These are phyloP conservation scores for Nicotiana obtusifolia DNA, from an alignment of 257 asterid species.

Conservation along the genomic window DNA sequence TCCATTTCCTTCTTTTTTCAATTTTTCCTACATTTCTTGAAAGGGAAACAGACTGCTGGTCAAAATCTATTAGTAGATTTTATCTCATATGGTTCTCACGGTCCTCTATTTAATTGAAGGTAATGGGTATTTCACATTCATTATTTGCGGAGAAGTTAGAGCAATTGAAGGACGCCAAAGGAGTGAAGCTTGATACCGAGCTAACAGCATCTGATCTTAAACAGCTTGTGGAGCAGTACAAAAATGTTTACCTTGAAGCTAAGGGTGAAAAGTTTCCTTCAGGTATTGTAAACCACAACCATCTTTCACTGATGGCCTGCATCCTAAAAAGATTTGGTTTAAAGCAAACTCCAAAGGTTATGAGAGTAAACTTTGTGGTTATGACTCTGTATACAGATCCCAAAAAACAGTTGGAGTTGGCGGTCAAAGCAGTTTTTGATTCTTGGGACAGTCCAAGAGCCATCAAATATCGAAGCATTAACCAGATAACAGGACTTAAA, in stretches of 20 bases:
- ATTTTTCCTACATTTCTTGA: not conserved
- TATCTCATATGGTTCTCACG: not conserved
- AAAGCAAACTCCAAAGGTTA: not conserved
- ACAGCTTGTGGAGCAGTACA: constrained; percentile 81
- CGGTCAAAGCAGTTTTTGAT: constrained; percentile 80
- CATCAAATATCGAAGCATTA: constrained; percentile 68
- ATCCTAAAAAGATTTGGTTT: not conserved
- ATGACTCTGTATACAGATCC: constrained; percentile 46
- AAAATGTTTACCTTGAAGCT: constrained; percentile 64
- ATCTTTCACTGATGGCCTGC: not conserved
- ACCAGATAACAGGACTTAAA: constrained; percentile 78
- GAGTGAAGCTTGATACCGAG: constrained; percentile 67
- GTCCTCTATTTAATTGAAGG: constrained; percentile 37
- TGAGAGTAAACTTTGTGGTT: not conserved
- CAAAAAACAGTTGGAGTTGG: constrained; percentile 73
- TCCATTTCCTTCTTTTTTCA: not conserved
- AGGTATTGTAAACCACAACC: constrained; percentile 31
- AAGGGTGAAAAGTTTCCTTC: constrained; percentile 83
- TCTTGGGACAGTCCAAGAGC: constrained; percentile 99
- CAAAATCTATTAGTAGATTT: not conserved
- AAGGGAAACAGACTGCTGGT: not conserved
- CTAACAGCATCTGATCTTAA: constrained; percentile 78
- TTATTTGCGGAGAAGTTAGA: constrained; percentile 78
- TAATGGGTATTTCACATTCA: constrained; percentile 81
- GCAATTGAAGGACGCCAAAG: constrained; percentile 47